A percentile compares a stretch with the other conserved stretches of the same genome.
Evolutionary conservation across 192 early-diverging fungal genomes (phyloP).

Genomic region (Neocallimastix lanati): DNA sequence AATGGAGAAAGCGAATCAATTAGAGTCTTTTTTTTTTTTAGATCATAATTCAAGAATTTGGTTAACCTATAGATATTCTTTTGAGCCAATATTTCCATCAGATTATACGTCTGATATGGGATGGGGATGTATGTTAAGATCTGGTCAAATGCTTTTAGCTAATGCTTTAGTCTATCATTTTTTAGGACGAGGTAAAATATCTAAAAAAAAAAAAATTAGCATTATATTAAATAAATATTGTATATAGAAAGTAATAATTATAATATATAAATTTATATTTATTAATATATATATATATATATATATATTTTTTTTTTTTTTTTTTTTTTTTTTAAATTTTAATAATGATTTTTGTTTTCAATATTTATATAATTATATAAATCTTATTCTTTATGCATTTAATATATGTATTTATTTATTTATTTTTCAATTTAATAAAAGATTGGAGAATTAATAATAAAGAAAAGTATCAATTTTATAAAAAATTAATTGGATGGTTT

Average conservation of each 20-base stretch:
- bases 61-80: conserved; percentile 83
- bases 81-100: conserved; percentile 59
- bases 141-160: conserved; percentile 80
- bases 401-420: too few relatives aligned
- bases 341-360: too few relatives aligned
- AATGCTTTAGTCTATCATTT: conserved; percentile 58
- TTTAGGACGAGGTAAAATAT: conserved; percentile 48
- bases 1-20: background rate
- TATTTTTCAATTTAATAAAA: too few relatives aligned
- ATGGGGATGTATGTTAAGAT: conserved; percentile 88
- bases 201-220: too few relatives aligned
- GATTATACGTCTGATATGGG: conserved; percentile 69
- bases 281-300: too few relatives aligned
- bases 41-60: conserved; percentile 74
- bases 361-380: too few relatives aligned
- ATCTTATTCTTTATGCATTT: too few relatives aligned
- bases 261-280: too few relatives aligned
- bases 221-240: too few relatives aligned
- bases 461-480: background rate
- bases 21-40: conserved; percentile 30
- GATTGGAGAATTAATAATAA: background rate
- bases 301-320: too few relatives aligned
- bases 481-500: background rate
- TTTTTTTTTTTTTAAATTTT: too few relatives aligned
- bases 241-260: too few relatives aligned